phyloP scores from a whole-genome alignment of 495 filamentous ascomycete species.

The Penicillium diatomitis region DNA sequence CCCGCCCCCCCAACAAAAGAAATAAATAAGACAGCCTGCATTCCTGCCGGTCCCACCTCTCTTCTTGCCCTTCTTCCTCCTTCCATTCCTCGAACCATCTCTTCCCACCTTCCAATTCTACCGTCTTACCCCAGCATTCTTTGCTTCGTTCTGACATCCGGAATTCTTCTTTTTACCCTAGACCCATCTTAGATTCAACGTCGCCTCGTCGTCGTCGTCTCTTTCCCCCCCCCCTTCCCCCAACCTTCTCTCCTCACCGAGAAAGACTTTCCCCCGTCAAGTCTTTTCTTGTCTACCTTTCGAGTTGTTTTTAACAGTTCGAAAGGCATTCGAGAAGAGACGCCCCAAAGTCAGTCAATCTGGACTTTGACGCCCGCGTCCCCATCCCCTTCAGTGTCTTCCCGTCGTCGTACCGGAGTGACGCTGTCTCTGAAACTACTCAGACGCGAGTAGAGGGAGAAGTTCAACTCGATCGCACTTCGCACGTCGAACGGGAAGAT shows the following conservation, averaged over 20 bases:
- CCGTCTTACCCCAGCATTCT: conserved; percentile 12
- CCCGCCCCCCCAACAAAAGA: not conserved
- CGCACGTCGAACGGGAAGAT: conserved; percentile 93
- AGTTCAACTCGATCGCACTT: conserved; percentile 67
- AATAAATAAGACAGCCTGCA: conserved; percentile 14
- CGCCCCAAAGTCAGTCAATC: conserved; percentile 82
- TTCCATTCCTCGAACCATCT: conserved; percentile 2
- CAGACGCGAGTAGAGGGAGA: conserved; percentile 81
- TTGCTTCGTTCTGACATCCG: not conserved
- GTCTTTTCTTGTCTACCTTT: conserved; percentile 94
- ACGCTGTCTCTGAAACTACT: conserved; percentile 74
- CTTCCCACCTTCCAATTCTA: conserved; percentile 2
- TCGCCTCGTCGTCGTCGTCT: not conserved
- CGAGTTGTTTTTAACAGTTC: conserved; percentile 64
- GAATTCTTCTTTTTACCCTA: conserved; percentile 11
- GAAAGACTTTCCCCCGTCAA: conserved; percentile 39
- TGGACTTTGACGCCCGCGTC: conserved; percentile 99
- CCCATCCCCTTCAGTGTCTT: conserved; percentile 99
- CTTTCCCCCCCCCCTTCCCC: not conserved
- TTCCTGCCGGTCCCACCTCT: not conserved
- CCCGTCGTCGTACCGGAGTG: conserved; percentile 93
- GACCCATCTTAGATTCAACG: conserved; percentile 13
- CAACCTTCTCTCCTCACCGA: conserved; percentile 14
- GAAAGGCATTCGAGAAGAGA: conserved; percentile 92
- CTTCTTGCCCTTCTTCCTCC: not conserved